These are phyloP conservation scores for Silene noctiflora DNA, from an alignment of 179 eudicot genomes.

Conservation along the genomic window DNA sequence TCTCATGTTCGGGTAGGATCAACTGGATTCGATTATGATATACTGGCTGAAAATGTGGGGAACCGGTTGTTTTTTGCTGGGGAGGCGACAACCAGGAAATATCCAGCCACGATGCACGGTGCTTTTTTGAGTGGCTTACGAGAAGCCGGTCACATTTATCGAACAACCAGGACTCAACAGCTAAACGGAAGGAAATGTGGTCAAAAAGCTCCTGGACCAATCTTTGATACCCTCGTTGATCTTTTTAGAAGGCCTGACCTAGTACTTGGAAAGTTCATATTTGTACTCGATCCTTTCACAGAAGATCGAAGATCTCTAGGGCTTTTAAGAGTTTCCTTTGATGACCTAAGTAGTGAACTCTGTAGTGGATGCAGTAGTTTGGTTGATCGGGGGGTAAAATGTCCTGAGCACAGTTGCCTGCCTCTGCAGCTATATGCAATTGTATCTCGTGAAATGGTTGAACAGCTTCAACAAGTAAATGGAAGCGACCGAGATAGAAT, in stretches of 20 bases:
- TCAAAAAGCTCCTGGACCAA: slow-evolving; percentile 41
- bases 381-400: slow-evolving; percentile 32
- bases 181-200: slow-evolving; percentile 36
- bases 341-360: slow-evolving; percentile 30
- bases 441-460: slow-evolving; percentile 63
- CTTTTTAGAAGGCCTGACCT: slow-evolving; percentile 76
- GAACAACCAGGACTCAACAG: slow-evolving; percentile 37
- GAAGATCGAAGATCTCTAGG: slow-evolving; percentile 57
- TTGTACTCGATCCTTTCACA: slow-evolving; percentile 55
- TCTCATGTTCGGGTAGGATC: slow-evolving; percentile 81
- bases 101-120: slow-evolving; percentile 96
- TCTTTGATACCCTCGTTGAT: slow-evolving; percentile 42
- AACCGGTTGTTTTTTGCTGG: slow-evolving; percentile 78
- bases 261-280: slow-evolving; percentile 56
- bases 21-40: slow-evolving; percentile 78
- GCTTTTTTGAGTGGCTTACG: slow-evolving; percentile 86
- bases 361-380: slow-evolving; percentile 30
- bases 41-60: slow-evolving; percentile 72
- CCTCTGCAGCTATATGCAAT: slow-evolving; percentile 60
- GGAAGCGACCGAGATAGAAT: slow-evolving; percentile 56
- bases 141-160: slow-evolving; percentile 73
- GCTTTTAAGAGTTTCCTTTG: slow-evolving; percentile 54
- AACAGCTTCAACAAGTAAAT: slow-evolving; percentile 44
- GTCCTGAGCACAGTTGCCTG: slow-evolving; percentile 30
- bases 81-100: slow-evolving; percentile 78